These are phyloP conservation scores for Trichoderma atroviride DNA, from an alignment of 2,329 filamentous ascomycete genomes.

Conservation along the genomic window DNA sequence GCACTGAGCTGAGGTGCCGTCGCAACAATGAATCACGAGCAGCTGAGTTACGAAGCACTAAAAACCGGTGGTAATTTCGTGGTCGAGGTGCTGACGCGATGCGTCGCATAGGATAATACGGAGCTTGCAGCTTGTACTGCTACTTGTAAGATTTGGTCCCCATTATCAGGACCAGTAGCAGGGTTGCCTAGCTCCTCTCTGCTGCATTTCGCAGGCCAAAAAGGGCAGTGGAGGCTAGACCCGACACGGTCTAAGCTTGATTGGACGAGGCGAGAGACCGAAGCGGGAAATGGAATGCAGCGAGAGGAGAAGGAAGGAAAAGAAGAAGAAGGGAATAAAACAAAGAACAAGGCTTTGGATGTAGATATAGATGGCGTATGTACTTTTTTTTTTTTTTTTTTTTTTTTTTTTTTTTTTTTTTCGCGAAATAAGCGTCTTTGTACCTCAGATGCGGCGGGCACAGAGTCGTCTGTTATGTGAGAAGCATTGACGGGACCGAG, in stretches of 20 bases:
- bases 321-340: neutral
- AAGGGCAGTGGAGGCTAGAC: neutral
- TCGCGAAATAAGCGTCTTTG: too few relatives aligned
- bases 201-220: neutral
- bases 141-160: constrained; percentile 20
- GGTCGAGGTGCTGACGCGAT: constrained; percentile 8
- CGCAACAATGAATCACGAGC: neutral
- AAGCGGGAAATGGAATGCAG: neutral
- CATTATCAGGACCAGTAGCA: constrained; percentile 21
- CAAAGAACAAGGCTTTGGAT: neutral
- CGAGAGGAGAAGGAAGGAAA: neutral
- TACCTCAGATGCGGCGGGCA: too few relatives aligned
- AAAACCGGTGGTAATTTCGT: neutral
- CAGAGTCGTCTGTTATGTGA: neutral
- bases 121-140: neutral
- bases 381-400: neutral
- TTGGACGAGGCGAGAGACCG: neutral
- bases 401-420: neutral
- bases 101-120: constrained; percentile 7
- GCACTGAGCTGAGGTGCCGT: neutral
- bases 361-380: too few relatives aligned
- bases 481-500: neutral
- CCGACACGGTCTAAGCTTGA: neutral
- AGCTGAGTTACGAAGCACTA: neutral
- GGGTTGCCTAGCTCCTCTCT: constrained; percentile 21